Evolutionary conservation across 441 rosid genomes (phyloP).

Genomic region (Jatropha podagrica): DNA sequence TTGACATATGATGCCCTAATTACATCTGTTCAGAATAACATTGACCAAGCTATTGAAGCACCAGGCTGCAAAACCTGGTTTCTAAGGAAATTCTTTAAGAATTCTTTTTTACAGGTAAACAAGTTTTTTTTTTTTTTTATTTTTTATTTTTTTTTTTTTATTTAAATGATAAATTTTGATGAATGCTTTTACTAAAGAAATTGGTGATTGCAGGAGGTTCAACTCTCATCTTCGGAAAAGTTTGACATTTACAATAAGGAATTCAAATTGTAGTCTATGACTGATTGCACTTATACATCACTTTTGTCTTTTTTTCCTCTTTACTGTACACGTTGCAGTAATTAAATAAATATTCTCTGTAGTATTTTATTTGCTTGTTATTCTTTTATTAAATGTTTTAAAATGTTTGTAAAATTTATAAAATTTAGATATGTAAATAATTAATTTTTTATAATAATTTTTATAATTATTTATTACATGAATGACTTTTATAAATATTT

Average conservation of each 20-base stretch:
- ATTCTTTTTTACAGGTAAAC: conserved; percentile 7
- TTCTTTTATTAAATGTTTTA: too few species aligned
- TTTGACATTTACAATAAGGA: conserved; percentile 4
- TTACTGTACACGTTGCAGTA: too few species aligned
- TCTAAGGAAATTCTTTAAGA: conserved; percentile 1
- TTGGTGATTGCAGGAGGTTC: conserved; percentile 15
- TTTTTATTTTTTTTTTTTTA: not conserved
- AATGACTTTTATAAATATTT: too few species aligned
- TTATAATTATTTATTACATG: too few species aligned
- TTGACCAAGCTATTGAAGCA: conserved; percentile 9
- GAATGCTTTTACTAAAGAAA: not conserved
- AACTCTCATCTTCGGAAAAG: conserved; percentile 13
- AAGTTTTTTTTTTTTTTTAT: not conserved
- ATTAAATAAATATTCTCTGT: too few species aligned
- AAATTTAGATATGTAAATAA: too few species aligned
- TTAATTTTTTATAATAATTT: too few species aligned
- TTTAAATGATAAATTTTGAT: not conserved
- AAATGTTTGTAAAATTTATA: too few species aligned
- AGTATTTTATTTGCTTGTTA: too few species aligned
- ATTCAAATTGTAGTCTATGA: conserved; percentile 1
- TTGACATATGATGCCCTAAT: conserved; percentile 5
- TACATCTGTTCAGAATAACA: conserved; percentile 9
- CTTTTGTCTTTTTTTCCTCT: too few species aligned
- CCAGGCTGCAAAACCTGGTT: not conserved
- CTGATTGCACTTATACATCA: too few species aligned